Evolutionary conservation across 768 basidiomycete genomes (phyloP), one percentile per base, ranked within the genome.

Genomic region (Pleurotus citrinopileatus): DNA sequence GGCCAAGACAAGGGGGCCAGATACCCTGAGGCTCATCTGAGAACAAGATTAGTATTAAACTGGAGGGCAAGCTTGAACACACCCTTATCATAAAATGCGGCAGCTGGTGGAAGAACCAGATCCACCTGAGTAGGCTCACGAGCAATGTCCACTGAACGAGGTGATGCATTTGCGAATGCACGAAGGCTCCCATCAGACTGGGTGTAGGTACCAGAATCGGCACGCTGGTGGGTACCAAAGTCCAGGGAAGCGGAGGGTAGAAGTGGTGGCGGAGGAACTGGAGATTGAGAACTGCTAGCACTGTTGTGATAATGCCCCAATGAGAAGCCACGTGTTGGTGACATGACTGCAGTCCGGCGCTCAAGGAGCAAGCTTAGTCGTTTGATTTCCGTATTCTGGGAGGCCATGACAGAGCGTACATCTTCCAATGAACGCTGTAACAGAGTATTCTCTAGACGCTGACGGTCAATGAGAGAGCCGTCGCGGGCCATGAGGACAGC

Each of bases 1-100:
- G 59, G 3, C 65, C 61, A 25, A 69, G 57, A 9, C 63, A 32
- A 1, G 66, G 63, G 4, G 57, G 62, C 46, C 52, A 60, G 13
- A 62, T 27, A 7, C 59, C 55, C 0, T 44, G 52, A 0, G 55
- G 42, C 1, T 55, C 55, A 15, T 34, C 61, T 61, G 34, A 32
- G 43, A 46, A 44, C 32, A 34, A 15, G 15, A 34, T 7, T 7
- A 34, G 32, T 7, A 34, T 7, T 7, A 34, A 7, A 34, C 43
- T n/a, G n/a, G n/a, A n/a, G n/a, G n/a, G n/a, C n/a, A n/a, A n/a
- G n/a, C n/a, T n/a, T n/a, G n/a, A n/a, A n/a, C n/a, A 17, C 59
- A 61, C 66, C 61, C 38, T 55, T 54, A 10, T 42, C 42, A 10
- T 50, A 52, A 37, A 67, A 67, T 12, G 65, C 62, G 2, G 45